Base-by-base conservation (phyloP, 352 stramenopile species). In the Achlya hypogyna region DNA sequence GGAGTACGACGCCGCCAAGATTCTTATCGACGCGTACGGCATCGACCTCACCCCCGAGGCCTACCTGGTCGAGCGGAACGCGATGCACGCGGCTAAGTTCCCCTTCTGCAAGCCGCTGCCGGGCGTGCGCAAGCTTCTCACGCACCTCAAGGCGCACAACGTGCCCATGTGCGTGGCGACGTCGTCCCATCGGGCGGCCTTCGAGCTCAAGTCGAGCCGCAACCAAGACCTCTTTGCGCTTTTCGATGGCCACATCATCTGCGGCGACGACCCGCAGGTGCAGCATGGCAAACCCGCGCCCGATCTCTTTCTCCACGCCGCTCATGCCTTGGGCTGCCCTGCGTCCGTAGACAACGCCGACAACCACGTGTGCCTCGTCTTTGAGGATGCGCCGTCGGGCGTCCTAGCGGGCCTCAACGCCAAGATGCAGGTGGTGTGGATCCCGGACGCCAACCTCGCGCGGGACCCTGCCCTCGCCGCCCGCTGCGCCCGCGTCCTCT, bases 151-250 rank as follows among this genome's bases (percentile, higher is more conserved):
- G 20, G 28, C 23, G 10, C 54, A 63, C 8, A 31, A 31, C 6
- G 8, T 63, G 14, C 54, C 54, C 12, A 63, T 63, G 12, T 45
- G 32, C 32, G 54, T 63, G 12, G 54, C 54, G 10, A 63, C 54
- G 29, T 54, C 32, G 2, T 63, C 54, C 12, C 32, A 45, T n/a
- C 54, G 54, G 12, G 23, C 12, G 10, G 54, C 54, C 12, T 63
- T 54, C 54, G 54, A 63, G 38, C 25, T 63, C 22, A 63, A 63
- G 38, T 54, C 54, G 22, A 45, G 42, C 25, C 31, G 42, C 32
- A 45, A 63, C 38, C 54, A 63, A 63, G 54, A 63, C 14, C 42
- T 63, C 32, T 63, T 63, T 63, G 23, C 54, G 5, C 54, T 63
- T 23, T 63, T 63, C 8, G 32, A 63, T 59, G 59, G 32, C 9